Conservation (phyloP, 345 rosid species). For the Syzygium oleosum region DNA sequence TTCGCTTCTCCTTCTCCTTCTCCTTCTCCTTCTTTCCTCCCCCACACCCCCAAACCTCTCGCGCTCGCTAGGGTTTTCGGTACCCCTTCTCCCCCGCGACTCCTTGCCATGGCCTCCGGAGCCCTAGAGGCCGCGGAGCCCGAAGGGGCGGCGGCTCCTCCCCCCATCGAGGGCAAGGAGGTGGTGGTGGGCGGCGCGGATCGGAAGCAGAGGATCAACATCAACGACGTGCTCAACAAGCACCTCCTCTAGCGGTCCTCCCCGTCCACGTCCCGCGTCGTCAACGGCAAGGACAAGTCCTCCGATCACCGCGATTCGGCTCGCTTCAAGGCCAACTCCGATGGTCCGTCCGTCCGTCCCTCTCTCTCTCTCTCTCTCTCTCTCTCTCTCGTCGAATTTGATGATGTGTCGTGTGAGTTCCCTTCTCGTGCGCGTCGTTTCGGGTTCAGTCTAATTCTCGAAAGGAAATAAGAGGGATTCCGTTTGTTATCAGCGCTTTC, state of each 20-base stretch:
- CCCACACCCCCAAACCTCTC: too few species aligned
- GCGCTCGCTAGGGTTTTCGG: too few species aligned
- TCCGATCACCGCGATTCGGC: conserved; percentile 61
- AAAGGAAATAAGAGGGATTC: neutral
- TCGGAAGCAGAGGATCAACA: conserved; percentile 68
- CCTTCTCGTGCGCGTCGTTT: neutral
- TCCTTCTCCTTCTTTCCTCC: too few species aligned
- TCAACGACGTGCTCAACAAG: conserved; percentile 64
- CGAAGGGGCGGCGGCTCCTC: too few species aligned
- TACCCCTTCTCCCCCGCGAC: too few species aligned
- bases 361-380: neutral
- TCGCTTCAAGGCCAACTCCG: conserved; percentile 40
- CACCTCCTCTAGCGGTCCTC: conserved; percentile 44
- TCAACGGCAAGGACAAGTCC: too few species aligned
- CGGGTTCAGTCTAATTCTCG: neutral
- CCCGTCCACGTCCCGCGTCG: too few species aligned
- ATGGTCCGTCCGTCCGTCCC: neutral
- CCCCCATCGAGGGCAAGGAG: conserved; percentile 7
- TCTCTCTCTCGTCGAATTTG: neutral
- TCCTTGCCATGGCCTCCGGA: too few species aligned
- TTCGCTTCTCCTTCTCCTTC: too few species aligned
- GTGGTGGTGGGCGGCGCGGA: conserved; percentile 23
- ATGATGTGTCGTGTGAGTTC: neutral
- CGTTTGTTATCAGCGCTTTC: neutral
- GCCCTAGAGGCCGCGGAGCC: too few species aligned